Base-by-base conservation (phyloP, 2,329 filamentous ascomycete genomes). In the Claviceps sorghi region DNA sequence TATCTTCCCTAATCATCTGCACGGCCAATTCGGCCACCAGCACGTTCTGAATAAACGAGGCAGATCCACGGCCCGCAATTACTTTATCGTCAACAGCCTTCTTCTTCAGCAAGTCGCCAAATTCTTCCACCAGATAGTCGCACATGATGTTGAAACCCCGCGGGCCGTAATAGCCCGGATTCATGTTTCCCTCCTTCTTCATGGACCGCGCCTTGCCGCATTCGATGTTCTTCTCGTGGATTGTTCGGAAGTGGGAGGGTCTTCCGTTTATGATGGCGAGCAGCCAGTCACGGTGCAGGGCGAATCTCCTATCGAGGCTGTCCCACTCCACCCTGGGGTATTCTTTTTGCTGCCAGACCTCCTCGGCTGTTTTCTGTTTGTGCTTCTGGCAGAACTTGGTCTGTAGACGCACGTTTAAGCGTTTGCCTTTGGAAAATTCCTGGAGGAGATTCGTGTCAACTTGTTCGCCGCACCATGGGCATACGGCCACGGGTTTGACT, bases 91-190 rank as follows among this genome's bases (percentile, higher is more conserved):
- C 72, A 17, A 81, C 70, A 2, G 83, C 79, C 52, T 78, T 74
- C 57, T 77, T 72, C 53, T 83, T 80, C 32, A 91, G 67, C 55
- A 78, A 65, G 9, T 72, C 64, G 15, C 77, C 78, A 62, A 87
- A 82, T 47, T 73, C 72, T 3, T 68, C 61, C 54, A 86, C 80
- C 40, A 89, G 76, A 52, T 76, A 77, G 59, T 87, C 82, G 45
- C 80, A 85, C 76, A 95, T 87, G 50, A 77, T 68, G 48, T 79
- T 78, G 50, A 85, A 74, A 1, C 89, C 89, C 21, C 82, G 78
- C 2, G 83, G 77, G 1, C 89, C 89, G 66, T 95, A 95, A 67
- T 95, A 95, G 0, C 89, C 89, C 10, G 86, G 85, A 3, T 78
- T 82, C 32, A 84, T 72, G 52, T 72, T 75, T 30, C 79, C 69